Conservation (phyloP, 1,139 yeast genomes). For the Saccharomyces hybrid region DNA sequence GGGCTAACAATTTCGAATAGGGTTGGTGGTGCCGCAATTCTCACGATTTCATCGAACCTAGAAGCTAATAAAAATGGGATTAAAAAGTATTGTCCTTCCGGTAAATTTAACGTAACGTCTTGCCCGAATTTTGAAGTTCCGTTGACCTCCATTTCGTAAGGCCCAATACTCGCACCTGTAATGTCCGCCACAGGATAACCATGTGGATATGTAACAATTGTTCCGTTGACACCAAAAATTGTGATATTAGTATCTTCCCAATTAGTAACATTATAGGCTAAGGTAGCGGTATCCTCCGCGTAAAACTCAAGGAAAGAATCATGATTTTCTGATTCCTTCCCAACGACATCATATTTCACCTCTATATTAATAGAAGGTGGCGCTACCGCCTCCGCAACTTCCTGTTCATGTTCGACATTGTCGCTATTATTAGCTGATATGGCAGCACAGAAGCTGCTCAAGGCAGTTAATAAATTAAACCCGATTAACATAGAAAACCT, state of each 20-base stretch:
- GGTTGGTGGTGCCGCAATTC: slow-evolving; percentile 52
- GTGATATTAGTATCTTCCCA: slow-evolving; percentile 47
- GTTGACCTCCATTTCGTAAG: slow-evolving; percentile 46
- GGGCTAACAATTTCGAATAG: slow-evolving; percentile 55
- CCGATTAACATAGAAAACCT: background rate
- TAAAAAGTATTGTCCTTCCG: slow-evolving; percentile 51
- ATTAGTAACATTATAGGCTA: slow-evolving; percentile 50
- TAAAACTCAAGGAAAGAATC: slow-evolving; percentile 29
- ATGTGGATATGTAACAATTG: slow-evolving; percentile 46
- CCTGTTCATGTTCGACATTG: background rate
- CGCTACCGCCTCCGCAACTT: background rate
- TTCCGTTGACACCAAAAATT: slow-evolving; percentile 70
- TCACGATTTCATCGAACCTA: slow-evolving; percentile 45
- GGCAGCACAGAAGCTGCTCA: background rate
- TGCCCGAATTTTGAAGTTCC: slow-evolving; percentile 45
- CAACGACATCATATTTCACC: slow-evolving; percentile 1
- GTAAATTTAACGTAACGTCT: slow-evolving; percentile 46
- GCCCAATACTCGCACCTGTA: slow-evolving; percentile 60
- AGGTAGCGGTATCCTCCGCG: slow-evolving; percentile 44
- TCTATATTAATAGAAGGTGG: slow-evolving; percentile 1
- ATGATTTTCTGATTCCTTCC: background rate
- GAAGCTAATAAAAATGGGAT: slow-evolving; percentile 54
- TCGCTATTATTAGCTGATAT: background rate
- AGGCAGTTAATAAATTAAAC: background rate
- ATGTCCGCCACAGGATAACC: slow-evolving; percentile 50